phyloP scores from a whole-genome alignment of 2,329 filamentous ascomycete species.

The Aspergillus amoenus region DNA sequence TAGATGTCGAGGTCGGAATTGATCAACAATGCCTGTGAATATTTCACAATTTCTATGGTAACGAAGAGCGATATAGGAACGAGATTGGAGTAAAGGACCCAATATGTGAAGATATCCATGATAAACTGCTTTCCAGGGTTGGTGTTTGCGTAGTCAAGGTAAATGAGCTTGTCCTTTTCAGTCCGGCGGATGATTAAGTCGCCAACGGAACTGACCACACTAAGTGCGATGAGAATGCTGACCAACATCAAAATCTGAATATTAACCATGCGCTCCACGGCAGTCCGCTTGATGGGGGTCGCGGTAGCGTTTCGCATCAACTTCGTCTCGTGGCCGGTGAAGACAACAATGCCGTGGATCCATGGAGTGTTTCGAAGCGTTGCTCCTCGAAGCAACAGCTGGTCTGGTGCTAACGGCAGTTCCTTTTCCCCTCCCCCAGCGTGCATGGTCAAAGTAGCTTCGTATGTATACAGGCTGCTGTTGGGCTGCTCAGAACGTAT shows the following conservation, averaged over 20 bases:
- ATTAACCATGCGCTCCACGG: constrained; percentile 92
- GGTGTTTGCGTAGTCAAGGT: constrained; percentile 67
- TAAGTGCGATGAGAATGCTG: constrained; percentile 76
- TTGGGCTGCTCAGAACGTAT: constrained; percentile 96
- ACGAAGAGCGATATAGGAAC: constrained; percentile 98
- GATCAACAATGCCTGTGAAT: constrained; percentile 96
- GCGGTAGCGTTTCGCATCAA: constrained; percentile 98
- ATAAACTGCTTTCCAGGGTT: constrained; percentile 79
- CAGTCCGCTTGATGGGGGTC: constrained; percentile 94
- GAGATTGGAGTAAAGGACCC: constrained; percentile 94
- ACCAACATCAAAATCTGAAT: constrained; percentile 88
- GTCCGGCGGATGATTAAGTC: constrained; percentile 77
- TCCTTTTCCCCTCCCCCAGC: constrained; percentile 91
- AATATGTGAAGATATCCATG: constrained; percentile 94
- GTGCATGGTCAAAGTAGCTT: constrained; percentile 90
- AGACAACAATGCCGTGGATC: constrained; percentile 94
- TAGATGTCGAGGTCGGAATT: constrained; percentile 98
- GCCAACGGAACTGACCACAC: constrained; percentile 85
- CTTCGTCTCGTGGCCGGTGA: constrained; percentile 97
- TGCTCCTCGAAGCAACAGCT: constrained; percentile 87
- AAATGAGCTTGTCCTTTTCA: constrained; percentile 62
- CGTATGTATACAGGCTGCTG: constrained; percentile 97
- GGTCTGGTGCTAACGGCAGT: constrained; percentile 83
- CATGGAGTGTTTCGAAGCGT: constrained; percentile 95
- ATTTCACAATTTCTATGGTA: constrained; percentile 96